Base-by-base conservation (phyloP, 1,284 basidiomycete genomes). In the Pterulicium gracile region DNA sequence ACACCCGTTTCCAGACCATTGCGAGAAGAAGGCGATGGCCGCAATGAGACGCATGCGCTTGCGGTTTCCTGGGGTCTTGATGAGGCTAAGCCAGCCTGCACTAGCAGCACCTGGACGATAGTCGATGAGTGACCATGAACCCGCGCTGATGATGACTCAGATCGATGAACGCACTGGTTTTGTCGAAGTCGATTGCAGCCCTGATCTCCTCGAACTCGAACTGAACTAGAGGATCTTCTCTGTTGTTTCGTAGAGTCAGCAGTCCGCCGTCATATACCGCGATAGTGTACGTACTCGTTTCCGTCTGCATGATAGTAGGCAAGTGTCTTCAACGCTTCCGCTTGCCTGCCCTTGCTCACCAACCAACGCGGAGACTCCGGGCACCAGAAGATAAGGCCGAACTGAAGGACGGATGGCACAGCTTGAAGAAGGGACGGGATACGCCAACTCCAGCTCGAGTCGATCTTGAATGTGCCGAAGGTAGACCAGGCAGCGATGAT, bases 151-250 rank as follows among this genome's bases (percentile, higher is more conserved):
- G 41, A 42, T 7, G 52, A 20, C 4, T 17, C 21, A 27, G 20
- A 43, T 14, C 20, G 44, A 27, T 18, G 14, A 24, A 3, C n/a
- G 43, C 22, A 17, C 35, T 15, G 46, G 59, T 66, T 44, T 72
- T 69, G 55, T 86, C 82, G 49, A 80, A 69, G 3, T 76, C 72
- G 46, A 86, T 70, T 20, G 81, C 79, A n/a, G 78, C 69, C 63
- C 77, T 82, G 66, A 89, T 89, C 65, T 88, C 85, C 52, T 80
- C 69, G 54, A 75, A 82, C 58, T 89, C 85, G 54, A 79, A 81
- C 49, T 73, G 65, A 23, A 88, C 79, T 19, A 88, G 73, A 2
- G 79, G 53, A 50, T 61, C 57, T 35, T 52, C 44, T 4, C 47
- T 55, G 47, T 12, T 10, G 10, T n/a, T 10, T 7, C 7, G n/a